These are phyloP conservation scores for Beta vulgaris DNA, from an alignment of 148 eudicot species.

Conservation along the genomic window DNA sequence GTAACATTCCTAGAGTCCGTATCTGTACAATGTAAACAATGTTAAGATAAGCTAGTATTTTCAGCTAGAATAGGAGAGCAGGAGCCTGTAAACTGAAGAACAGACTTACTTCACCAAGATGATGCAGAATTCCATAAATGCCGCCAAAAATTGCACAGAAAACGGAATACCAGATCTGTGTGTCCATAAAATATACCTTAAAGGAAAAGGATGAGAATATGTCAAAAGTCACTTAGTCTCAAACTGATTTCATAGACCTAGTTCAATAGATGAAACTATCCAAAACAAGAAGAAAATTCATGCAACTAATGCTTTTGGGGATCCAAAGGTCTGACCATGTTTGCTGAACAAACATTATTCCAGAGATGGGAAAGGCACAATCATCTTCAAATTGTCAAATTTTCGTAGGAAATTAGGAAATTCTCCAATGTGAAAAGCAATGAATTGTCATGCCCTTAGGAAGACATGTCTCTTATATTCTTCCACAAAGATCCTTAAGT, in stretches of 20 bases:
- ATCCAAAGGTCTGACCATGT: neutral
- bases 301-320: neutral
- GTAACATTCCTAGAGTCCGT: conserved; percentile 85
- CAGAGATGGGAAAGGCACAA: neutral
- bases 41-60: conserved; percentile 16
- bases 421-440: neutral
- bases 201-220: neutral
- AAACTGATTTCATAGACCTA: neutral
- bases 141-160: conserved; percentile 90
- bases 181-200: conserved; percentile 95
- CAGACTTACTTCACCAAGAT: conserved; percentile 84
- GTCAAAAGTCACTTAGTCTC: neutral
- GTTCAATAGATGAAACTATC: neutral
- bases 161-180: conserved; percentile 98
- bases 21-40: conserved; percentile 43
- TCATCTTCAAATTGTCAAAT: neutral
- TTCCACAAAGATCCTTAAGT: neutral
- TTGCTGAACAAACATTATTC: neutral
- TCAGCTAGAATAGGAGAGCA: neutral
- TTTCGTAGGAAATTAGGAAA: neutral
- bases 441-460: neutral
- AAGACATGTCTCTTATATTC: neutral
- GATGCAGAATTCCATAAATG: conserved; percentile 78
- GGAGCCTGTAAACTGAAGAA: neutral
- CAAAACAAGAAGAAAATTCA: neutral